Evolutionary conservation across 331 rosid genomes (phyloP), one percentile per base, ranked within the genome.

Genomic region (Acacia pycnantha): DNA sequence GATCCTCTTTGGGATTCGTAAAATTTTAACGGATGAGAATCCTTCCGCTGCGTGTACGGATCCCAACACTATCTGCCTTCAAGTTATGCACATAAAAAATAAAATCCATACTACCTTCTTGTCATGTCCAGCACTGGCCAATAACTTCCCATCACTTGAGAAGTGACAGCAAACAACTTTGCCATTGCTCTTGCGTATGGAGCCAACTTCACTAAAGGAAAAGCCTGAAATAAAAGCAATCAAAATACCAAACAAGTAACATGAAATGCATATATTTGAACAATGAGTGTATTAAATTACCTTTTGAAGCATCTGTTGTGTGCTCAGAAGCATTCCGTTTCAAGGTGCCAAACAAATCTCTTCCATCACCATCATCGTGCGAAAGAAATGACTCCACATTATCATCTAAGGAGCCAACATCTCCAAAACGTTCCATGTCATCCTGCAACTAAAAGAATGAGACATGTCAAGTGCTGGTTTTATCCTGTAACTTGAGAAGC

Each of bases 81-180:
- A 80, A 40, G 61, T 61, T 65, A 65, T 40, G 61, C 15, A 26
- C 75, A 56, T 40, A 81, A 58, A 80, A 70, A 48, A 76, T 41
- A 26, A 69, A 78, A 81, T 76, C 79, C 76, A 59, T 80, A 77
- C 69, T 91, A 95, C 98, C 98, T 92, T 95, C 85, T 93, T 93
- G 92, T 95, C 98, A 86, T 95, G 98, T 65, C 98, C 98, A 76
- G 95, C 97, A 88, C 98, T 93, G 54, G 98, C 98, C 74, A 95
- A 83, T 78, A 95, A 66, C 80, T 95, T 95, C 68, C 98, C 98
- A 88, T 95, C 97, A n/a, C n/a, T n/a, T n/a, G 98, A 95, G 88
- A 95, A 95, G 88, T 95, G 97, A 70, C 98, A 95, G 87, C 95
- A 91, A 68, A 84, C 91, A 85, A 95, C 97, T 90, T 95, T 91